Base-by-base conservation (phyloP, 2,329 filamentous ascomycete genomes). In the Beauveria sp. region DNA sequence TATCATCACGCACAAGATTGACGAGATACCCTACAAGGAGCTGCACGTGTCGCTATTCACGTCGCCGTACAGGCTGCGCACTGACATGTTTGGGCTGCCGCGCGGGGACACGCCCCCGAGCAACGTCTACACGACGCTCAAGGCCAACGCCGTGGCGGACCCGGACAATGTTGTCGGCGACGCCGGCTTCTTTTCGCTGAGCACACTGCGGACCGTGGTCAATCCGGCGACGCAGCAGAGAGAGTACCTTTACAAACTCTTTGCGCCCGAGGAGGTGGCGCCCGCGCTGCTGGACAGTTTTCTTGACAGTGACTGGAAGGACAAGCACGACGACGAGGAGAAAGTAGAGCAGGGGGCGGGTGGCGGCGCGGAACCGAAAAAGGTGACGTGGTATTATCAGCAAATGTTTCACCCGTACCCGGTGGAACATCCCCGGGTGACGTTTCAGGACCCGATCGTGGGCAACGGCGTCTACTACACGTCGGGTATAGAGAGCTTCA, bases 21-120 rank as follows among this genome's bases (percentile, higher is more conserved):
- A 94, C 65, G 73, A 83, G 51, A 87, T 97, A n/a, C 89, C 91
- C 0, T 99, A 97, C 71, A 90, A 91, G 3, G 83, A 84, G 53
- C 81, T 97, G 0, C 88, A 97, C 69, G 93, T 97, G 57, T 97
- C 93, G 0, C 83, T 97, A 1, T 93, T 99, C 68, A 81, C 92
- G 0, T 90, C 91, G 0, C 86, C 90, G 0, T 84, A 86, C 66
- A 80, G 76, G n/a, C 81, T 96, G n/a, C 86, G 84, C 22, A 82
- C 89, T 0, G 72, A 72, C 3, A 92, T 86, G 70, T 97, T 97
- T 78, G 84, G 84, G 61, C 79, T 96, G 2, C 69, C 78, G 2
- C 71, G 80, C 0, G 80, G 75, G n/a, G 74, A 77, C 34, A 71
- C 77, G 18, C 84, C 89, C 0, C 94, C 94, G 0, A 85, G 84